Conservation (phyloP, 225 moss, liverwort and hornwort genomes). For the Thuidium tamariscinum region DNA sequence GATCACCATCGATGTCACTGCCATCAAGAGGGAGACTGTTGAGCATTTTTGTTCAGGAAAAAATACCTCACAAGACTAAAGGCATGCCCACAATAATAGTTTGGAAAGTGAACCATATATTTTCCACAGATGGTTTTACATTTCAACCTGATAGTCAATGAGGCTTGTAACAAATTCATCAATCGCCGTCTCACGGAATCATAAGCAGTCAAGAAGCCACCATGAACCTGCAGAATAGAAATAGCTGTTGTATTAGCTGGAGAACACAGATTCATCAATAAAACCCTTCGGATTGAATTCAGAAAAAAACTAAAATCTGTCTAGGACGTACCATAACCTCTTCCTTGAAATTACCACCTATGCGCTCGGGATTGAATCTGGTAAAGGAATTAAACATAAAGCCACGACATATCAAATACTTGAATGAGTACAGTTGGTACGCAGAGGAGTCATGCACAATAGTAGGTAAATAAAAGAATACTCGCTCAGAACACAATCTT, state of each 20-base stretch:
- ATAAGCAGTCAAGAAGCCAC: constrained; percentile 86
- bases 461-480: background rate
- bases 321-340: constrained; percentile 48
- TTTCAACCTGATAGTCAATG: constrained; percentile 38
- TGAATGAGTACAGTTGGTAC: background rate
- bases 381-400: background rate
- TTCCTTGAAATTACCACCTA: constrained; percentile 36
- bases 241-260: background rate
- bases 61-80: background rate
- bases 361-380: constrained; percentile 79
- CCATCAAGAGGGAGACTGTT: background rate
- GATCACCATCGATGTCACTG: constrained; percentile 14
- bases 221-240: constrained; percentile 50
- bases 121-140: background rate
- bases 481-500: background rate
- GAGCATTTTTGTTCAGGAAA: background rate
- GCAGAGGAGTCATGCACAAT: background rate
- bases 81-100: background rate
- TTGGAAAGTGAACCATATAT: background rate
- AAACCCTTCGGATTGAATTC: background rate
- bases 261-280: background rate
- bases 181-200: constrained; percentile 78
- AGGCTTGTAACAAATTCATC: constrained; percentile 41
- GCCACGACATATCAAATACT: background rate
- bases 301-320: background rate